phyloP scores from a whole-genome alignment of 2,329 filamentous ascomycete genomes.

The Aspergillus viridinutans region DNA sequence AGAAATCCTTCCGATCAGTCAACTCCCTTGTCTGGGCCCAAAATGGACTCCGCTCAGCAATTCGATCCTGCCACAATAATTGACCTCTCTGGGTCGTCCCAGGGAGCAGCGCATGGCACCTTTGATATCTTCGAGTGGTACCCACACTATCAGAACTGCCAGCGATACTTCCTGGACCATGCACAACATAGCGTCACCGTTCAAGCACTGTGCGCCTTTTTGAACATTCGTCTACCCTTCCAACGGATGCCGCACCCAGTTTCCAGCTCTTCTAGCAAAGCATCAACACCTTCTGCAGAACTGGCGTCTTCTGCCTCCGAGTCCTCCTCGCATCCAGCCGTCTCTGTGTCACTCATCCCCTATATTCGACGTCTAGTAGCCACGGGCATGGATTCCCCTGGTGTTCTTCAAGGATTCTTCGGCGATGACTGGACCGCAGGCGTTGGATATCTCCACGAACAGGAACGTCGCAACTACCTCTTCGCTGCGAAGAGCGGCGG shows the following conservation, averaged over 20 bases:
- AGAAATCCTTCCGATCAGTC: slow-evolving; percentile 17
- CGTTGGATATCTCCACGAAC: slow-evolving; percentile 76
- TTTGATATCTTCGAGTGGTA: slow-evolving; percentile 84
- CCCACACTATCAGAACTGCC: slow-evolving; percentile 82
- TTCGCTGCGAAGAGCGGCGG: slow-evolving; percentile 91
- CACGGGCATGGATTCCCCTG: slow-evolving; percentile 82
- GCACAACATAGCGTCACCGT: slow-evolving; percentile 79
- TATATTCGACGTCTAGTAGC: slow-evolving; percentile 87
- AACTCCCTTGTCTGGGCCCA: slow-evolving; percentile 13
- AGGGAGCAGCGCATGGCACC: slow-evolving; percentile 40
- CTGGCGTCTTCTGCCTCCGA: slow-evolving; percentile 35
- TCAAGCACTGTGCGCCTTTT: slow-evolving; percentile 80
- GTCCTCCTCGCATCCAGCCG: slow-evolving; percentile 34
- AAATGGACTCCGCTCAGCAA: slow-evolving; percentile 29
- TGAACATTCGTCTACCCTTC: slow-evolving; percentile 88
- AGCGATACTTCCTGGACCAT: slow-evolving; percentile 85
- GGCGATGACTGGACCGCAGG: slow-evolving; percentile 86
- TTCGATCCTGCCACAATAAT: slow-evolving; percentile 38
- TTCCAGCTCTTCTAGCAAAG: slow-evolving; percentile 35
- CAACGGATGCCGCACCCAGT: slow-evolving; percentile 59
- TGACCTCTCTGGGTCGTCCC: slow-evolving; percentile 33
- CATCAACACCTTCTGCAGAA: slow-evolving; percentile 40
- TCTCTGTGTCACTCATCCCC: slow-evolving; percentile 67
- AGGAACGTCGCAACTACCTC: slow-evolving; percentile 87
- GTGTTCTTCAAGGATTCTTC: slow-evolving; percentile 91